These are phyloP conservation scores for Candida gorgasii DNA, from an alignment of 805 yeast species.

Conservation along the genomic window DNA sequence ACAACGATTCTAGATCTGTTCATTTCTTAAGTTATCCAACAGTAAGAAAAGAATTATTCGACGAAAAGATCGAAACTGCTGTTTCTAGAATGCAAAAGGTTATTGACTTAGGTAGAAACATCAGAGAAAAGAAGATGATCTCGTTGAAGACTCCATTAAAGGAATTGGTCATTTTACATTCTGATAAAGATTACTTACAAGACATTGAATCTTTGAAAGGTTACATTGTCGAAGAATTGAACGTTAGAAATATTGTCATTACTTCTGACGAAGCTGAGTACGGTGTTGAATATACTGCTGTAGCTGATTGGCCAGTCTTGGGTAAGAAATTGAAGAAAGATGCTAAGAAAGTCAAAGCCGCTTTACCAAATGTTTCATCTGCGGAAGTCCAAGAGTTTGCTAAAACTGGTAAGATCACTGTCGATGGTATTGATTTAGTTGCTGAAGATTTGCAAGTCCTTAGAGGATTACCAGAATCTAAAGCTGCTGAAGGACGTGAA, in stretches of 20 bases:
- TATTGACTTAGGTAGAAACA: slow-evolving; percentile 92
- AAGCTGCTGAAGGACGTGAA: slow-evolving; percentile 71
- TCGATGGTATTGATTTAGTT: slow-evolving; percentile 86
- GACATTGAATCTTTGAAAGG: slow-evolving; percentile 77
- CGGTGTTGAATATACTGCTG: slow-evolving; percentile 89
- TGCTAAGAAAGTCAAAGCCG: slow-evolving; percentile 91
- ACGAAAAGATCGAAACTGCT: slow-evolving; percentile 80
- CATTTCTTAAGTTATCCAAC: slow-evolving; percentile 92
- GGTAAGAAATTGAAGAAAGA: slow-evolving; percentile 97
- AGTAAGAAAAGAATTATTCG: slow-evolving; percentile 77
- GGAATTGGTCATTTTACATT: slow-evolving; percentile 80
- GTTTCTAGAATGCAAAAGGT: slow-evolving; percentile 96
- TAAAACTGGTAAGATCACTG: slow-evolving; percentile 70
- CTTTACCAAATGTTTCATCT: slow-evolving; percentile 78
- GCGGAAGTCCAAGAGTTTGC: slow-evolving; percentile 79
- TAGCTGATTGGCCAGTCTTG: slow-evolving; percentile 98
- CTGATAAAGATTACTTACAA: slow-evolving; percentile 68
- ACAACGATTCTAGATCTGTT: slow-evolving; percentile 74
- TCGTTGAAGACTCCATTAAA: slow-evolving; percentile 94
- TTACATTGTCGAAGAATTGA: slow-evolving; percentile 88
- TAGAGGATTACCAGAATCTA: slow-evolving; percentile 79
- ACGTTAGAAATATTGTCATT: slow-evolving; percentile 82
- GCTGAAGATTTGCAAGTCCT: slow-evolving; percentile 87
- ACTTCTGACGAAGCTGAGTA: slow-evolving; percentile 89
- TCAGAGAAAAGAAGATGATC: slow-evolving; percentile 93